phyloP scores from a whole-genome alignment of 768 basidiomycete species.

The Boletus bicolor region DNA sequence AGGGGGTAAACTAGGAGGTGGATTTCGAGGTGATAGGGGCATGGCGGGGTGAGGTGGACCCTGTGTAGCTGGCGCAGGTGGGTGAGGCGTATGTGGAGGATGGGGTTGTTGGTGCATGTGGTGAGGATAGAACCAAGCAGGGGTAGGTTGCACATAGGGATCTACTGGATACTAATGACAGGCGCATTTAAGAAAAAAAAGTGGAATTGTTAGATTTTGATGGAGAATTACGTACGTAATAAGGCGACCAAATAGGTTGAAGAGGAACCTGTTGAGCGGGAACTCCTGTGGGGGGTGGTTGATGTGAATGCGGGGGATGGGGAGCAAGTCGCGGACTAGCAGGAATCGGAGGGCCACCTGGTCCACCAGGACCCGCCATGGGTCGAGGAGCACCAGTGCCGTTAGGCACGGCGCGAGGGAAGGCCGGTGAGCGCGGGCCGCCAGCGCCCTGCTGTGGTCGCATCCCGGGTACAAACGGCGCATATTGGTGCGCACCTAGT shows the following conservation, averaged over 20 bases:
- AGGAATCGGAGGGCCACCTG: slow-evolving; percentile 49
- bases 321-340: slow-evolving; percentile 66
- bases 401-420: slow-evolving; percentile 59
- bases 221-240: slow-evolving; percentile 51
- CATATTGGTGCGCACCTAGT: slow-evolving; percentile 41
- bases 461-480: slow-evolving; percentile 49
- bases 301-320: slow-evolving; percentile 43
- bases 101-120: slow-evolving; percentile 40
- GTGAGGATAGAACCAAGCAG: slow-evolving; percentile 38
- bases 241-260: slow-evolving; percentile 42
- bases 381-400: slow-evolving; percentile 52
- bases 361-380: slow-evolving; percentile 47
- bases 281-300: slow-evolving; percentile 53
- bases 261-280: slow-evolving; percentile 35
- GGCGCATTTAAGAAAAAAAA: slow-evolving; percentile 2
- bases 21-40: slow-evolving; percentile 70
- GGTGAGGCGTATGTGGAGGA: slow-evolving; percentile 45
- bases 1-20: slow-evolving; percentile 51
- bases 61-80: slow-evolving; percentile 34
- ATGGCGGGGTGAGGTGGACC: slow-evolving; percentile 47
- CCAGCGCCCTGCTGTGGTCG: slow-evolving; percentile 46
- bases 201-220: neutral
- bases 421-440: slow-evolving; percentile 66
- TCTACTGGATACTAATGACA: slow-evolving; percentile 42
- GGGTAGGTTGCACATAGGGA: slow-evolving; percentile 42